Base-by-base conservation (phyloP, 805 yeast species). In the Ogataea paraovalis region DNA sequence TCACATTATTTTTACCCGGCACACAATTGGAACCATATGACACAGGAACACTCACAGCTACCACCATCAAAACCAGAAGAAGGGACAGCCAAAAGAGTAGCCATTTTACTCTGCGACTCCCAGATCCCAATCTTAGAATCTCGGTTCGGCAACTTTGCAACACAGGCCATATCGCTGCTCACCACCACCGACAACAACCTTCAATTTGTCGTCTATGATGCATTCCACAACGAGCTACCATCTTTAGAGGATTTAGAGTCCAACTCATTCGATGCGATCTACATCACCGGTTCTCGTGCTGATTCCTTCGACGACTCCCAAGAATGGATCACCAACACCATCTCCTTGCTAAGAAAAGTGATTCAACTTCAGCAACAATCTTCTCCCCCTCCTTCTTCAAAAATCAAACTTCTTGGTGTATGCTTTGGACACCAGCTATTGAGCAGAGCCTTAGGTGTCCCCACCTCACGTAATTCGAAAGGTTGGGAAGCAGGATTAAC, bases 371-470 rank as follows among this genome's bases (percentile, higher is more conserved):
- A 53, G 49, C 50, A 4, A 30, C 6, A 4, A 30, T 4, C 12
- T 7, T 5, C 16, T 4, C 13, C 16, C 5, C 13, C 16, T n/a
- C n/a, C n/a, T n/a, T n/a, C n/a, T n/a, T n/a, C n/a, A n/a, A 49
- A 58, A 28, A 65, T 74, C n/a, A 84, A 85, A 2, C 48, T 81
- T 3, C 74, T 79, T 5, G 95, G 96, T 3, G 70, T 89, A 38
- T 89, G 97, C 64, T 89, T 88, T 62, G 97, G 96, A 5, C 97
- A 90, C 65, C 97, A 89, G 62, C 73, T 87, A 21, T 64, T 89
- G 14, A 83, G 81, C 1, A 75, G 84, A 45, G 80, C 85, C 6
- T 63, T 87, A 40, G 92, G 88, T 2, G 76, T 78, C 21, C 66
- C 65, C 41, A 85, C 85, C 3, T 77, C 67, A 10, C 69, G 79